Evolutionary conservation across 176 grass and related monocot genomes (phyloP), one percentile per base, ranked within the genome.

Genomic region (Zizania latifolia): DNA sequence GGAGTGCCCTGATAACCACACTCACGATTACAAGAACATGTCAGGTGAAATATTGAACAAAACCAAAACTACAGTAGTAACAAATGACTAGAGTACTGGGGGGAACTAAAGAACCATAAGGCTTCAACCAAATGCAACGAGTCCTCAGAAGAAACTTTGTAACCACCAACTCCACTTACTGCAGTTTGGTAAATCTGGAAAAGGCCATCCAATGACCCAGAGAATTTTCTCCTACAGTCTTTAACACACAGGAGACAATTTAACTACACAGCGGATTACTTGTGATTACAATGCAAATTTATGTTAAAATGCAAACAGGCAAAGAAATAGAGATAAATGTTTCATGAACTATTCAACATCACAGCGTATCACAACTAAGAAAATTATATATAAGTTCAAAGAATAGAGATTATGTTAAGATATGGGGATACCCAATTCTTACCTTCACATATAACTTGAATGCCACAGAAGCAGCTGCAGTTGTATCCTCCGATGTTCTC

Each of bases 381-480:
- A 54, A 34, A 54, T 2, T 23, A 61, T 13, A 63, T 61, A 5
- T 56, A 41, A 44, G 11, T 19, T 48, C 6, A 40, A 65, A 65
- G 33, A 56, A 60, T 21, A 50, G 51, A 83, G 4, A 64, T 54
- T 33, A 23, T 33, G 31, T 13, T 30, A 64, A 77, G 26, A 10
- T 24, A 81, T 67, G 58, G 21, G 19, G 31, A 82, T 71, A 38
- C 40, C 30, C 34, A 78, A 54, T n/a, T 34, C 45, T 39, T 92
- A 99, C 95, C 95, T 99, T 99, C 95, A 90, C 95, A 99, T 90
- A 99, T 94, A 83, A 90, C 75, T 99, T 99, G 74, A 94, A 99
- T 84, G 95, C 80, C 82, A 99, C 41, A 84, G 89, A 93, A 75
- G 91, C 89, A 44, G 95, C 89, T 67, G 89, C 84, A 71, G 91